phyloP scores from a whole-genome alignment of 495 filamentous ascomycete species.

The Penicillium arizonense region DNA sequence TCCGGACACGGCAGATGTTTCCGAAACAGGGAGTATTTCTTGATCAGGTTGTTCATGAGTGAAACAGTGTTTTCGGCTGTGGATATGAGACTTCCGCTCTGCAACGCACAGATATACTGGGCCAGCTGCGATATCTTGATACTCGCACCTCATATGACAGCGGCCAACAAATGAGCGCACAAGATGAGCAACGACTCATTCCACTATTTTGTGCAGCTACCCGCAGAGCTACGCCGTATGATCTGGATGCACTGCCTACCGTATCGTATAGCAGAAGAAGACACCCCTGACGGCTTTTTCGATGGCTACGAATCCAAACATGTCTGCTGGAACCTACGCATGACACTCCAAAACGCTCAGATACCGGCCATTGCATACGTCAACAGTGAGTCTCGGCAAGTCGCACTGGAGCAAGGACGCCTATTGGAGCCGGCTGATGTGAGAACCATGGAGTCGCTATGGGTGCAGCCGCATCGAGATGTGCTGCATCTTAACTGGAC shows the following conservation, averaged over 20 bases:
- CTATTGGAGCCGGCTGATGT: background rate
- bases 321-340: background rate
- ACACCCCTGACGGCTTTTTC: background rate
- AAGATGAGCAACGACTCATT: background rate
- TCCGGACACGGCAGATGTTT: too few relatives aligned
- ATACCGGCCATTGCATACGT: background rate
- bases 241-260: background rate
- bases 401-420: background rate
- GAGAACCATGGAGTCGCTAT: background rate
- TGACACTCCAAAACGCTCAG: background rate
- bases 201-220: background rate
- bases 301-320: background rate
- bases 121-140: too few relatives aligned
- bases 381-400: background rate
- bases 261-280: slow-evolving; percentile 2
- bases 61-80: too few relatives aligned
- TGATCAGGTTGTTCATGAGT: too few relatives aligned
- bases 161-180: too few relatives aligned
- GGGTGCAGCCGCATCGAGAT: slow-evolving; percentile 9
- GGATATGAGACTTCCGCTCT: too few relatives aligned
- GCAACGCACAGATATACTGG: too few relatives aligned
- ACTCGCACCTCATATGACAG: too few relatives aligned
- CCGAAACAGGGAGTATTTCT: too few relatives aligned
- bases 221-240: background rate
- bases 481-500: too few relatives aligned